Conservation (phyloP, 345 rosid genomes). For the Gossypium thurberi region DNA sequence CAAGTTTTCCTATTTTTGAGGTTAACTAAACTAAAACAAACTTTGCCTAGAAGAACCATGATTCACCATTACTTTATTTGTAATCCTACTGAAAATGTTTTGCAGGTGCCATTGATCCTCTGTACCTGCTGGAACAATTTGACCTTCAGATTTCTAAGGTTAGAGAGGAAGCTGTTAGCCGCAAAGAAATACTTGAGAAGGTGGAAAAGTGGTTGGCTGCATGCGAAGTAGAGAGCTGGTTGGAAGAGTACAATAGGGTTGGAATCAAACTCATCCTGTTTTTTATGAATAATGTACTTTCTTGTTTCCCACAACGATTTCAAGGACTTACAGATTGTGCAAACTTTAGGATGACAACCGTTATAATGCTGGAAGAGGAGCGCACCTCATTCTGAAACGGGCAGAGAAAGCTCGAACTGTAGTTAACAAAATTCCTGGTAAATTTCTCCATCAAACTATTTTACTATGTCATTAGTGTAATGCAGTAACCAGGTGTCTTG, state of each 20-base stretch:
- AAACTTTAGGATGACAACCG: constrained; percentile 58
- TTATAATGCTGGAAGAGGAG: constrained; percentile 70
- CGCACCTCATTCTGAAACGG: constrained; percentile 62
- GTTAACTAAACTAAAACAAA: not conserved
- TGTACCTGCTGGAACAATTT: constrained; percentile 39
- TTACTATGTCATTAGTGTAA: not conserved
- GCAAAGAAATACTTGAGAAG: constrained; percentile 68
- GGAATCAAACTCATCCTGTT: constrained; percentile 6
- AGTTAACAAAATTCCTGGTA: constrained; percentile 72
- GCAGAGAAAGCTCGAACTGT: constrained; percentile 67
- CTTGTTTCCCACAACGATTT: not conserved
- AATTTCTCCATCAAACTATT: constrained; percentile 2
- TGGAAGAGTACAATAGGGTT: constrained; percentile 72
- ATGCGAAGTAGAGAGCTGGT: constrained; percentile 75
- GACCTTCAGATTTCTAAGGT: constrained; percentile 60
- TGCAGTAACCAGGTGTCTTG: not conserved
- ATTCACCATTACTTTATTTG: not conserved
- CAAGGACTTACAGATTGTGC: constrained; percentile 11
- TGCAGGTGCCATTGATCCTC: constrained; percentile 48
- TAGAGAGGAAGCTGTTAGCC: constrained; percentile 54
- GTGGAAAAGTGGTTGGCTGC: constrained; percentile 71
- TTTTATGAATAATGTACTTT: not conserved
- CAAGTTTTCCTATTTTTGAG: not conserved
- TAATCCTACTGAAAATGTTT: constrained; percentile 1
- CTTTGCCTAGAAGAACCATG: not conserved